Conservation (phyloP, 2,329 filamentous ascomycete genomes). For the Trichophyton simii region DNA sequence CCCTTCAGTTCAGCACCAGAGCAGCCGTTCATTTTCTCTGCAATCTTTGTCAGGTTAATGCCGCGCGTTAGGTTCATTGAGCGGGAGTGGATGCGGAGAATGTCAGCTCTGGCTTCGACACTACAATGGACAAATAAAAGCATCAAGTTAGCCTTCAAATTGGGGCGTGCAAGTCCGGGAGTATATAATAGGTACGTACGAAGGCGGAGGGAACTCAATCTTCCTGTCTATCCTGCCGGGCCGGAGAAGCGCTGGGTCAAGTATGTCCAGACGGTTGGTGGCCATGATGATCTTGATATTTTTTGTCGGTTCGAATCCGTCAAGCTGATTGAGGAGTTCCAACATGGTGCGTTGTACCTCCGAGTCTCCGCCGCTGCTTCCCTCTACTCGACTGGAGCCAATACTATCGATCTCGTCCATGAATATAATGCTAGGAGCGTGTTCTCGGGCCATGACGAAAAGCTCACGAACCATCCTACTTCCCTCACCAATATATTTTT, state of each 20-base stretch:
- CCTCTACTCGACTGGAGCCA: slow-evolving; percentile 91
- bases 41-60: slow-evolving; percentile 96
- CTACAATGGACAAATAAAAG: slow-evolving; percentile 18
- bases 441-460: slow-evolving; percentile 97
- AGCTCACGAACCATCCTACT: slow-evolving; percentile 97
- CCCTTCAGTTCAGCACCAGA: slow-evolving; percentile 96
- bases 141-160: not conserved
- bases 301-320: slow-evolving; percentile 97
- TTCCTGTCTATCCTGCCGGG: slow-evolving; percentile 98
- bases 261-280: slow-evolving; percentile 92
- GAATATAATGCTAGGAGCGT: slow-evolving; percentile 97
- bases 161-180: not conserved
- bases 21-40: slow-evolving; percentile 99
- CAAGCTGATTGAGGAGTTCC: slow-evolving; percentile 93
- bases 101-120: slow-evolving; percentile 91
- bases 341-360: slow-evolving; percentile 98
- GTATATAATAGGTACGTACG: slow-evolving; percentile 31
- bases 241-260: slow-evolving; percentile 85
- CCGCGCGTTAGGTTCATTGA: slow-evolving; percentile 98
- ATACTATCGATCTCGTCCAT: slow-evolving; percentile 99
- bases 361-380: slow-evolving; percentile 86
- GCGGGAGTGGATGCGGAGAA: slow-evolving; percentile 90
- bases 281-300: slow-evolving; percentile 99
- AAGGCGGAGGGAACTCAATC: slow-evolving; percentile 96
- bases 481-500: slow-evolving; percentile 98